These are phyloP conservation scores for Rhodotorula babjevae DNA, from an alignment of 768 basidiomycete genomes.

Conservation along the genomic window DNA sequence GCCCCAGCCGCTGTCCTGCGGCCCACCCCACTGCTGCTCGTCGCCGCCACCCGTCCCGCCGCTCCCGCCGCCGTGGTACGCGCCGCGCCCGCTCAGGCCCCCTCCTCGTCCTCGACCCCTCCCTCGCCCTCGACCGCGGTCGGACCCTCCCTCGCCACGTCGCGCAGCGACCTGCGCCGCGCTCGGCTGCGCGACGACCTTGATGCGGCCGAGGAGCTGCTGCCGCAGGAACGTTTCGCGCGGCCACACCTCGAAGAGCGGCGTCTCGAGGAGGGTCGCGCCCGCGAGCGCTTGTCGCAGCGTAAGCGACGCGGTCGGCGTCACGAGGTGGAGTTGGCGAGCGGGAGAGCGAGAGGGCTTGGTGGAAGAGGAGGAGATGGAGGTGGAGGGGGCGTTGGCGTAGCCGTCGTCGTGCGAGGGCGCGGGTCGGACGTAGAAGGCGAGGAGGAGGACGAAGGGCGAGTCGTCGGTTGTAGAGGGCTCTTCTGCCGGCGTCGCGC, in stretches of 20 bases:
- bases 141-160: neutral
- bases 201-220: constrained; percentile 13
- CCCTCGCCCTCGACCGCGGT: neutral
- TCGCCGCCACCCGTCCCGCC: neutral
- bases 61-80: neutral
- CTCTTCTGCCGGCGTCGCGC: too few relatives aligned
- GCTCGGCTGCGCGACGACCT: constrained; percentile 20
- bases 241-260: constrained; percentile 34
- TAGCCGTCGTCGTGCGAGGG: neutral
- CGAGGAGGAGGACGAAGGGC: constrained; percentile 34
- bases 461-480: neutral
- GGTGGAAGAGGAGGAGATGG: neutral
- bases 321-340: constrained; percentile 2
- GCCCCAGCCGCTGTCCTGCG: constrained; percentile 36
- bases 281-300: constrained; percentile 17
- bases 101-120: constrained; percentile 3
- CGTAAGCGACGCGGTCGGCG: neutral
- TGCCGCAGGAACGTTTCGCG: constrained; percentile 27
- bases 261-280: constrained; percentile 29
- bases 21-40: neutral
- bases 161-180: neutral
- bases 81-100: neutral
- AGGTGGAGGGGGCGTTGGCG: neutral
- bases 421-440: constrained; percentile 5
- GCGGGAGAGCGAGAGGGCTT: neutral